Evolutionary conservation across 2,329 filamentous ascomycete genomes (phyloP).

Genomic region (Exophiala sp.): DNA sequence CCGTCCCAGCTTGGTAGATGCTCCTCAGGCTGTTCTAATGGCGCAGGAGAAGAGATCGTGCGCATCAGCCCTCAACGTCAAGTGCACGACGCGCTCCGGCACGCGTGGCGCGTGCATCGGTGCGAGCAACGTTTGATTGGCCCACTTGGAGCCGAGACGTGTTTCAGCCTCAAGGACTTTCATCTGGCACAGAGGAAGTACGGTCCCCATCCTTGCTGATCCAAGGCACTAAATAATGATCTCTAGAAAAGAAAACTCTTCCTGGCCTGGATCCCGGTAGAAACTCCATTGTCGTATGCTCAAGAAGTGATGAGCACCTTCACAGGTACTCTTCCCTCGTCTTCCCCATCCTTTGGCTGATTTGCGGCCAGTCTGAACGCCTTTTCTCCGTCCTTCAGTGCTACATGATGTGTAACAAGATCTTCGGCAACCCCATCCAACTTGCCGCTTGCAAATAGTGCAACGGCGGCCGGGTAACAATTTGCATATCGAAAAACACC

Average conservation of each 20-base stretch:
- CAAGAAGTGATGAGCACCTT: conserved; percentile 44
- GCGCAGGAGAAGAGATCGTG: too few species aligned
- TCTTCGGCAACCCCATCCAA: conserved; percentile 45
- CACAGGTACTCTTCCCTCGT: conserved; percentile 47
- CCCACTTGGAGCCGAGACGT: background rate
- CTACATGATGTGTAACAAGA: conserved; percentile 50
- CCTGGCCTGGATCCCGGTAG: too few species aligned
- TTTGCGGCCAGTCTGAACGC: conserved; percentile 43
- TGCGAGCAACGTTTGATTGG: too few species aligned
- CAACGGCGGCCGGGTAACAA: conserved; percentile 51
- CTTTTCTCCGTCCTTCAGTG: conserved; percentile 44
- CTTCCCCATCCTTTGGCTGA: conserved; percentile 47
- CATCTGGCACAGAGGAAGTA: too few species aligned
- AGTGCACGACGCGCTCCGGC: background rate
- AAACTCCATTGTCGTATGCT: background rate
- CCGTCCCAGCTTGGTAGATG: too few species aligned
- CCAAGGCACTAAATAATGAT: too few species aligned
- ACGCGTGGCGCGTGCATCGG: background rate
- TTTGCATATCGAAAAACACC: conserved; percentile 54
- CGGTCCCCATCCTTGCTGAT: too few species aligned
- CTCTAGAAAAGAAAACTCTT: too few species aligned
- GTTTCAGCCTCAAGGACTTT: background rate
- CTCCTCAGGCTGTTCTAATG: too few species aligned
- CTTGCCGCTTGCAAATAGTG: conserved; percentile 46
- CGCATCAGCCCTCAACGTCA: background rate